These are phyloP conservation scores for Butyriboletus loyo DNA, from an alignment of 768 basidiomycete genomes.

Conservation along the genomic window DNA sequence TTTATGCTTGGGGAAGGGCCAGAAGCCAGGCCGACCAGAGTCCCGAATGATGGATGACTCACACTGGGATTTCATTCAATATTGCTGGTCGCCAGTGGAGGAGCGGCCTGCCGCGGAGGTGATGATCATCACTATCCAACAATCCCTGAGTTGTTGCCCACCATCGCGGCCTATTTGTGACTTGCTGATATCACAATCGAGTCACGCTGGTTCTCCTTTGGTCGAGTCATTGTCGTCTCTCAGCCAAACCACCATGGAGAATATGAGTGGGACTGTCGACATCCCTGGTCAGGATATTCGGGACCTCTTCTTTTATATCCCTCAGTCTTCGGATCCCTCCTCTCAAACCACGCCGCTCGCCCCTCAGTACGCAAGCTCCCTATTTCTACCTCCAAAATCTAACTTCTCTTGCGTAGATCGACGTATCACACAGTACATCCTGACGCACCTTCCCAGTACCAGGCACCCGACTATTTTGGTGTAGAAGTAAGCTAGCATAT, in stretches of 20 bases:
- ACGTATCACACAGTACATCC: background rate
- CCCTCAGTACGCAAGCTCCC: background rate
- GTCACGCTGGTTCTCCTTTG: too few relatives aligned
- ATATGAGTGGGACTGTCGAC: too few relatives aligned
- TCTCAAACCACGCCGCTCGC: background rate
- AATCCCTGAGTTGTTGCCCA: background rate
- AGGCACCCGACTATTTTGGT: too few relatives aligned
- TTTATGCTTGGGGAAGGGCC: conserved; percentile 2
- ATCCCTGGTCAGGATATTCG: background rate
- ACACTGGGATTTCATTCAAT: conserved; percentile 10
- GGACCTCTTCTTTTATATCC: too few relatives aligned
- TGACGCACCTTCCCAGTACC: too few relatives aligned
- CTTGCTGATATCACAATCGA: background rate
- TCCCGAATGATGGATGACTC: background rate
- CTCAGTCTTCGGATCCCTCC: too few relatives aligned
- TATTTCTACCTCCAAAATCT: background rate
- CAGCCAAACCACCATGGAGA: too few relatives aligned
- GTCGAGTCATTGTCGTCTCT: background rate
- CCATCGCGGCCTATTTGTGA: background rate
- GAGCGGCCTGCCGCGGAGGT: background rate
- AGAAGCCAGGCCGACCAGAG: conserved; percentile 1
- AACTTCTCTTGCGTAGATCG: background rate
- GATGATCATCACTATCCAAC: background rate
- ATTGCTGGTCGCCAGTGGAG: conserved; percentile 2
- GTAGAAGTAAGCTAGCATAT: background rate